A percentile compares a stretch with the other conserved stretches of the same genome.
phyloP scores from a whole-genome alignment of 1,284 basidiomycete genomes.

The Acaromyces ingoldii region DNA sequence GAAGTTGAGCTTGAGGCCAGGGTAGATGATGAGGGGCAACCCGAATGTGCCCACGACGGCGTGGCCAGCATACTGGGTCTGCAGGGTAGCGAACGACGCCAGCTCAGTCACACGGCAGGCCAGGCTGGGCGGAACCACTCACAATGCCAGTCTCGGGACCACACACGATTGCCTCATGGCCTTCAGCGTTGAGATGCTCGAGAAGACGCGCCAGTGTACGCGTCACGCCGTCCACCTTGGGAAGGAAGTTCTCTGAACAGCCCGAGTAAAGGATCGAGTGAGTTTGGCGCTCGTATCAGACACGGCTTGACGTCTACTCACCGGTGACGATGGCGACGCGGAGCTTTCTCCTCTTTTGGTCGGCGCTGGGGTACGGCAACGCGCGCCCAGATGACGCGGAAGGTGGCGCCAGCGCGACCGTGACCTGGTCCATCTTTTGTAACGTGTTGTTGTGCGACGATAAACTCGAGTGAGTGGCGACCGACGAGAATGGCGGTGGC shows the following conservation, averaged over 20 bases:
- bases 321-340: slow-evolving; percentile 52
- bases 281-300: not conserved
- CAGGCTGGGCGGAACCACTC: slow-evolving; percentile 21
- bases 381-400: not conserved
- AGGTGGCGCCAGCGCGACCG: too few species aligned
- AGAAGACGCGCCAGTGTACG: slow-evolving; percentile 59
- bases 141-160: slow-evolving; percentile 58
- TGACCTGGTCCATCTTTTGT: too few species aligned
- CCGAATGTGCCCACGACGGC: slow-evolving; percentile 59
- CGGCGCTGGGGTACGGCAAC: slow-evolving; percentile 1
- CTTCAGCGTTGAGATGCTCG: slow-evolving; percentile 58
- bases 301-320: slow-evolving; percentile 8
- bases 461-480: too few species aligned
- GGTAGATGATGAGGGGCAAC: slow-evolving; percentile 58
- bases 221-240: slow-evolving; percentile 60
- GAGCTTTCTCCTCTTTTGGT: slow-evolving; percentile 39
- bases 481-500: too few species aligned
- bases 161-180: slow-evolving; percentile 58
- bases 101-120: not conserved
- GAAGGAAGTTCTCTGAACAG: slow-evolving; percentile 58
- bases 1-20: slow-evolving; percentile 61
- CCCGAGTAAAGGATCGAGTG: not conserved
- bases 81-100: not conserved
- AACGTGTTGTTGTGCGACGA: too few species aligned
- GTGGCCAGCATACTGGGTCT: slow-evolving; percentile 57